A percentile compares a stretch with the other conserved stretches of the same genome.
phyloP scores from a whole-genome alignment of 768 basidiomycete species.

The Panus rudis region DNA sequence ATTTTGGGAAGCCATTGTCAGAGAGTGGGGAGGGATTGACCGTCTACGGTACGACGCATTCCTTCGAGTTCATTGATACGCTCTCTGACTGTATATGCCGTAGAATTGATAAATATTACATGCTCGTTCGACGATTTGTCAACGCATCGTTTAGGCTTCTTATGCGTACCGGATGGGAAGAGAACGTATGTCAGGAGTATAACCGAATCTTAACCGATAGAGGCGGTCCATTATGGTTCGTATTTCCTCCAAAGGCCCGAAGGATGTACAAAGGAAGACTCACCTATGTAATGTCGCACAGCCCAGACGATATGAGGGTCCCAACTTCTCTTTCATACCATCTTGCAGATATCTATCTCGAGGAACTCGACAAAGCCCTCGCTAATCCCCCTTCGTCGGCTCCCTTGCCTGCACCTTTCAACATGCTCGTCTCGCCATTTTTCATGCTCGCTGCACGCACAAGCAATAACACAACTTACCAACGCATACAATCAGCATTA shows the following conservation, averaged over 20 bases:
- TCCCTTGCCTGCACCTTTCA: conserved; percentile 39
- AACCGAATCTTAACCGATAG: conserved; percentile 54
- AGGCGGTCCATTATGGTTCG: conserved; percentile 86
- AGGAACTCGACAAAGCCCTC: conserved; percentile 76
- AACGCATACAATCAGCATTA: conserved; percentile 62
- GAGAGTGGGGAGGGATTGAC: conserved; percentile 94
- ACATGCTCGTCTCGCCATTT: conserved; percentile 62
- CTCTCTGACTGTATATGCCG: not conserved
- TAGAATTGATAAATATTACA: conserved; percentile 96
- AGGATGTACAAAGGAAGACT: not conserved
- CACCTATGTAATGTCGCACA: conserved; percentile 24
- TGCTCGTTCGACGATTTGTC: conserved; percentile 85
- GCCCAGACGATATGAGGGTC: conserved; percentile 63
- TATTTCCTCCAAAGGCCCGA: not conserved
- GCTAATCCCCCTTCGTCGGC: conserved; percentile 22
- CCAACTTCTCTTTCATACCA: conserved; percentile 80
- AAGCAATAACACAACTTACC: conserved; percentile 54
- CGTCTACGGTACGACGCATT: conserved; percentile 59
- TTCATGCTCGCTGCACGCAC: conserved; percentile 65
- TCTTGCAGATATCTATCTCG: conserved; percentile 81
- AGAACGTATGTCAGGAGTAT: conserved; percentile 46
- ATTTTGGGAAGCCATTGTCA: conserved; percentile 85
- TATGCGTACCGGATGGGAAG: conserved; percentile 63
- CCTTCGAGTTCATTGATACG: not conserved
- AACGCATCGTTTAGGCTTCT: conserved; percentile 83